Base-by-base conservation (phyloP, 176 grass and related monocot genomes). In the Metroxylon sagu region DNA sequence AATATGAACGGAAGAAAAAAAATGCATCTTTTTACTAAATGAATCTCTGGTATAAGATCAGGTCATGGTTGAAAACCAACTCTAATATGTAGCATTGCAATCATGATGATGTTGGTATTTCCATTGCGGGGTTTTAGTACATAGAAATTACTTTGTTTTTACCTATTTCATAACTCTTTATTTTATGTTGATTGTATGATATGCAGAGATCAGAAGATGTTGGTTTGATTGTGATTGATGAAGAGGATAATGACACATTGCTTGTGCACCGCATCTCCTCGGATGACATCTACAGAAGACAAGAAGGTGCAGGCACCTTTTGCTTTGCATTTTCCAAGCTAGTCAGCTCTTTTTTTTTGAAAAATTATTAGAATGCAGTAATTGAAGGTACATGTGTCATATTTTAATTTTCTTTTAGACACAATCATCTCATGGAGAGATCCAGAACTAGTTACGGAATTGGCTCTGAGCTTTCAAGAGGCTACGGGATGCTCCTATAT, bases 341-440 rank as follows among this genome's bases (percentile, higher is more conserved):
- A 10, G 8, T 10, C 10, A 10, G 31, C 31, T 39, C 2, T 14
- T 14, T 2, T 43, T 14, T 43, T 14, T 56, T 8, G 10, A 16
- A 64, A 50, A 26, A 18, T n/a, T 16, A 27, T 15, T n/a, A 18
- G 6, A 27, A 50, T 4, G 30, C 14, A 8, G 6, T 68, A 18
- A 14, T 21, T 48, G 6, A 21, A 39, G 29, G 21, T 29, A 15
- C 52, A 39, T 19, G 17, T 25, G 7, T 39, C 18, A 35, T 56
- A 19, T 54, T 55, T 35, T 5, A 53, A 52, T 25, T 19, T 52
- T 52, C 15, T 19, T 55, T 55, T 19, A 68, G 65, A 68, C 19
- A 68, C 65, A 26, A 68, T 68, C 31, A 68, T 68, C 65, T 68
- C 65, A 68, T 68, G 65, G 65, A 68, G 52, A n/a, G 65, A 68